Evolutionary conservation across 2,329 filamentous ascomycete species (phyloP).

Genomic region (Trichocomaceae sp.): DNA sequence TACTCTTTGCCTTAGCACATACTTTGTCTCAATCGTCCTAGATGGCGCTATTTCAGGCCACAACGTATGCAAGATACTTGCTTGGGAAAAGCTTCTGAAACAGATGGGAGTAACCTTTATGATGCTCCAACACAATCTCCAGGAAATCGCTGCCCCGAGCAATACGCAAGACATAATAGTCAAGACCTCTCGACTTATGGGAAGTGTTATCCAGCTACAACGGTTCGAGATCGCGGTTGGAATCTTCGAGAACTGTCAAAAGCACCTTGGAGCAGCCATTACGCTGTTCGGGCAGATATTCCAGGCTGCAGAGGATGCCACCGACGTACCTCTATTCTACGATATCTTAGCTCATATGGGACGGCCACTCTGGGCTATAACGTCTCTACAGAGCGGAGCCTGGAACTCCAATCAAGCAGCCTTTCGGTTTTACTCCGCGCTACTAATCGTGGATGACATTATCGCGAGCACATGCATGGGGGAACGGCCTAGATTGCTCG

Average conservation of each 20-base stretch:
- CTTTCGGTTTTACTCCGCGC: conserved; percentile 30
- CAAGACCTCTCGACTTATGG: conserved; percentile 19
- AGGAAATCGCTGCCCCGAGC: neutral
- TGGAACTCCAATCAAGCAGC: conserved; percentile 30
- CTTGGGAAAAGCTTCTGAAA: neutral
- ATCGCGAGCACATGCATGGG: conserved; percentile 28
- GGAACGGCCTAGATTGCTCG: conserved; percentile 23
- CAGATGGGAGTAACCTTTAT: neutral
- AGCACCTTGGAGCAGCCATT: conserved; percentile 27
- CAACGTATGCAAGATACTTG: neutral
- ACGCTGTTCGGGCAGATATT: conserved; percentile 26
- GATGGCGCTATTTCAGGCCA: neutral
- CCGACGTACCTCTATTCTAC: neutral
- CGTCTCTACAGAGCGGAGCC: conserved; percentile 13
- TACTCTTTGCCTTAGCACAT: conserved; percentile 52
- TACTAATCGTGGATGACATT: conserved; percentile 31
- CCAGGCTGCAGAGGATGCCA: neutral
- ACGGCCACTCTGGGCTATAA: conserved; percentile 2
- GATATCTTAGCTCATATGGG: neutral
- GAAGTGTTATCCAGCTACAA: conserved; percentile 26
- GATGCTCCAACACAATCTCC: neutral
- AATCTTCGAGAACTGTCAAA: conserved; percentile 28
- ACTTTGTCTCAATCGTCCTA: conserved; percentile 46
- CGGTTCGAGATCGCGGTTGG: conserved; percentile 14
- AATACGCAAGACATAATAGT: neutral